phyloP scores from a whole-genome alignment of 371 early-diverging fungal genomes.

The Circinella minor region DNA sequence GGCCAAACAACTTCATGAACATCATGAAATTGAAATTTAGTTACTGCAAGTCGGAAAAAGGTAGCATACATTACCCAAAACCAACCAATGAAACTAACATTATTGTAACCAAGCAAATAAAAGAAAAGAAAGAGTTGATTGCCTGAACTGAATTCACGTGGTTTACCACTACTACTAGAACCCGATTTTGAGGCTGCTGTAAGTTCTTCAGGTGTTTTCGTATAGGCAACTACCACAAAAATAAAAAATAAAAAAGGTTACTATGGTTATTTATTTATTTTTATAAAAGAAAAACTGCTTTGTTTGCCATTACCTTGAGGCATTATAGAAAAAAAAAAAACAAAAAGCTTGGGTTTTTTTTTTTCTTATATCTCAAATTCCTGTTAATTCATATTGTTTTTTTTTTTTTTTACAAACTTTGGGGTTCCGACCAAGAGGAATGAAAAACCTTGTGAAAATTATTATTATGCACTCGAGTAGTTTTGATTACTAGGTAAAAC shows the following conservation, averaged over 20 bases:
- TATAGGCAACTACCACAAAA: neutral
- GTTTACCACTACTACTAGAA: neutral
- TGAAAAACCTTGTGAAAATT: no score
- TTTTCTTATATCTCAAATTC: no score
- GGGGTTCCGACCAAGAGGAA: no score
- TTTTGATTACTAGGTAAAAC: no score
- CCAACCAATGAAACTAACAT: slow-evolving; percentile 78
- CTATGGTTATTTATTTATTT: neutral
- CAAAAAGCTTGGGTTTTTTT: neutral
- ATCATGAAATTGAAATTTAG: slow-evolving; percentile 52
- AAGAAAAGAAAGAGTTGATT: slow-evolving; percentile 15
- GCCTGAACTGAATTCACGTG: slow-evolving; percentile 16
- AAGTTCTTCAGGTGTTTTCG: slow-evolving; percentile 4
- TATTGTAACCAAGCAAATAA: slow-evolving; percentile 84
- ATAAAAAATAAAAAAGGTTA: no score
- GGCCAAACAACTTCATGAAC: slow-evolving; percentile 67
- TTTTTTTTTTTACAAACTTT: no score
- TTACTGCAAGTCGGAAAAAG: slow-evolving; percentile 48
- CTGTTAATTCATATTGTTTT: no score
- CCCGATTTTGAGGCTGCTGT: slow-evolving; percentile 12
- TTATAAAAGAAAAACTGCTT: no score
- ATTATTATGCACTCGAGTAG: no score
- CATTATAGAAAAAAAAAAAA: neutral
- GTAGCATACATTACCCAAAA: slow-evolving; percentile 67
- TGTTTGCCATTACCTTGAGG: slow-evolving; percentile 2